Base-by-base conservation (phyloP, 208 protist species). In the Plasmodiophora brassicae region DNA sequence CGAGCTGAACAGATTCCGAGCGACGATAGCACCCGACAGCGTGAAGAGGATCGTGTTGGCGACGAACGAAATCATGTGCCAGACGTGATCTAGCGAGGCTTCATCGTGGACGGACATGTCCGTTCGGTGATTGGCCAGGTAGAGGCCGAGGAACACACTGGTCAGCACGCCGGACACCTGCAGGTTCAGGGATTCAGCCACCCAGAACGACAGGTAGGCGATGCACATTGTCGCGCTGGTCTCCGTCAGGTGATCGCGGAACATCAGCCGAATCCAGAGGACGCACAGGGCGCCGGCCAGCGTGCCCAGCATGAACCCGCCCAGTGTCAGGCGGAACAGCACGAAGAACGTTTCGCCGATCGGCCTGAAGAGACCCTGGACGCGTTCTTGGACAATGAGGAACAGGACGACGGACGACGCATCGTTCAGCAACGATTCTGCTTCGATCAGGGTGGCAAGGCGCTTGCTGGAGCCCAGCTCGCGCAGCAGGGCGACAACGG, bases 381-480 rank as follows among this genome's bases (percentile, higher is more conserved):
- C 43, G 22, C 85, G n/a, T 20, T 90, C 88, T 20, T 50, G 20
- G 84, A 89, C 88, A 0, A 91, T 22, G 22, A 87, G 85, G 89
- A 91, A 91, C 36, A 53, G 39, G 20, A 91, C 90, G 87, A 90
- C 78, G 14, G 86, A 88, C 44, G 86, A 50, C 35, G 88, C 90
- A 85, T 92, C 90, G 78, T 92, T 92, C 32, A 92, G 54, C 20
- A 92, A 60, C 41, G 71, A 88, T 84, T 92, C 90, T 45, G 85
- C 86, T 50, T 92, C 90, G 0, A 92, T 92, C n/a, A 91, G 46
- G 36, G 90, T 92, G 20, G 86, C 28, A 10, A 92, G 86, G 0
- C 35, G 0, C 1, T 32, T 14, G 20, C 45, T 43, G 8, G 84
- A 88, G 32, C 90, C 90, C 14, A 90, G 20, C n/a, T 88, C 85